These are phyloP conservation scores for Botrytis tulipae DNA, from an alignment of 2,329 filamentous ascomycete species.

Conservation along the genomic window DNA sequence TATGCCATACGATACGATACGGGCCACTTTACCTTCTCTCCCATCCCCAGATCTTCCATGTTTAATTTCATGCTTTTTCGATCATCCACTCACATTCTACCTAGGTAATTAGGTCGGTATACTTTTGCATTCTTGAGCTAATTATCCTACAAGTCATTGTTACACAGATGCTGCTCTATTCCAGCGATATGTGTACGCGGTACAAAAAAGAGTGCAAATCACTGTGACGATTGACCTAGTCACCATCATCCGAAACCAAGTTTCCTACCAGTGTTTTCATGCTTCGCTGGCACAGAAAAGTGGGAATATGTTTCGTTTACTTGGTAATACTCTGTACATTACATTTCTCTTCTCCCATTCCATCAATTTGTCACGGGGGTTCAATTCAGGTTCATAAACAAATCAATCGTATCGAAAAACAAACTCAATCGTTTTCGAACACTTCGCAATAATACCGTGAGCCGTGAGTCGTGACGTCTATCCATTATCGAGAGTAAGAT, in stretches of 20 bases:
- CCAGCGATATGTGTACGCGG: not conserved
- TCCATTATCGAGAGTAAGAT: not conserved
- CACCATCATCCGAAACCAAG: not conserved
- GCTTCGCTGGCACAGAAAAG: constrained; percentile 12
- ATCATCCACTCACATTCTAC: not conserved
- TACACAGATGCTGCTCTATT: not conserved
- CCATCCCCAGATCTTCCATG: constrained; percentile 1
- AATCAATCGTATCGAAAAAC: not conserved
- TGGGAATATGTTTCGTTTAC: not conserved
- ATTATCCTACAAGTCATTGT: not conserved
- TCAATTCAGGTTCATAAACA: not conserved
- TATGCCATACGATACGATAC: not conserved
- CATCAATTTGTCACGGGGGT: not conserved
- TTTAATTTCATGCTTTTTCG: not conserved
- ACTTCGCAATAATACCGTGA: not conserved
- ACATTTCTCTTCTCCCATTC: not conserved
- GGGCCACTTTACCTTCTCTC: too few species aligned
- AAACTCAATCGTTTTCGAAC: not conserved
- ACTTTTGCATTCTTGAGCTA: not conserved
- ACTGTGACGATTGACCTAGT: not conserved
- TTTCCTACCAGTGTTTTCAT: not conserved
- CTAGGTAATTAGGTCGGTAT: not conserved
- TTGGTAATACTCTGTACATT: not conserved
- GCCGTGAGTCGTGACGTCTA: constrained; percentile 10
- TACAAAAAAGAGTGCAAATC: not conserved